Base-by-base conservation (phyloP, 805 yeast genomes). In the Kuraishia floccosa region DNA sequence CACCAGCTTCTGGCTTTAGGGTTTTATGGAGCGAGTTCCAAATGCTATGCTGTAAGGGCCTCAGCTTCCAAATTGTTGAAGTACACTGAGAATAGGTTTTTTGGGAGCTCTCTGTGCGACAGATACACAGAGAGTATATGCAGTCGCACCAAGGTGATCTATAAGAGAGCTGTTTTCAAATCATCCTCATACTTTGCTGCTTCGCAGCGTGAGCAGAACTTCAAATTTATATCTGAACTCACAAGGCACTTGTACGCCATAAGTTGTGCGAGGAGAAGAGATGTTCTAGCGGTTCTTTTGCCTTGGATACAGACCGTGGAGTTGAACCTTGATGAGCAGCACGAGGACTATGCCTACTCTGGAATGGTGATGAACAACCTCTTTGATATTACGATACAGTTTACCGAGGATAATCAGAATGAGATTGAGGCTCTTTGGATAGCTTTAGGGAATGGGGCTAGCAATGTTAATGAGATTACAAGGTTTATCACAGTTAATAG, bases 371-470 rank as follows among this genome's bases (percentile, higher is more conserved):
- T 89, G 40, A 71, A 69, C 38, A 86, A 87, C 39, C 55, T 89
- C 33, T 73, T 87, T 49, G 96, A 84, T 41, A 78, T 91, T 24
- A 85, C 96, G 0, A 73, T 85, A 23, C 73, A 73, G 35, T 82
- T 78, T 42, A 73, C 87, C 31, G 76, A 78, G 28, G 61, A 64
- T 10, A 73, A 84, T 41, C 83, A 84, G 27, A 80, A 79, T 43
- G 97, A 86, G 43, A 84, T 91, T 8, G 96, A 87, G 50, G 94
- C 94, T 0, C 54, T 91, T 15, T 91, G 99, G 99, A 85, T 83
- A 4, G 89, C 96, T 0, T 59, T 91, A n/a, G 95, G 93, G 1
- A 72, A 69, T 30, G 83, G 80, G 4, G 66, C 69, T n/a, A 64
- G 59, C n/a, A 86, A 89, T 43, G 76, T 78, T 14, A 74, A 74